These are phyloP conservation scores for Sicyos baderoa DNA, from an alignment of 306 rosid genomes.

Conservation along the genomic window DNA sequence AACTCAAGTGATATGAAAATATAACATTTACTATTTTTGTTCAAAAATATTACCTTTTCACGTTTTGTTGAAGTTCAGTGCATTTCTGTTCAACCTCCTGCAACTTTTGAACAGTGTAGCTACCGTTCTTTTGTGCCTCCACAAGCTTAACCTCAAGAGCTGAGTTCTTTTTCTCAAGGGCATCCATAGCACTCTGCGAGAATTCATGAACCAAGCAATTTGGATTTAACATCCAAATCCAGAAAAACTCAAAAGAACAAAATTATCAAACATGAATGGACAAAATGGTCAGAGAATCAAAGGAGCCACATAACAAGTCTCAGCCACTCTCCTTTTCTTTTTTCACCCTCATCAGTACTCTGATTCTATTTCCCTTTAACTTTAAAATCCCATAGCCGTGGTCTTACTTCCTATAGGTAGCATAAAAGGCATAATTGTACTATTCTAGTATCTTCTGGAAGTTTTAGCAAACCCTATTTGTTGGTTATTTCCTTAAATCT, in stretches of 20 bases:
- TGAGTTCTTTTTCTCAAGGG: slow-evolving; percentile 54
- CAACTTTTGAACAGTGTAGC: slow-evolving; percentile 48
- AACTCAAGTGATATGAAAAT: not conserved
- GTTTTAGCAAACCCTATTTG: no score
- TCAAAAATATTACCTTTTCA: slow-evolving; percentile 45
- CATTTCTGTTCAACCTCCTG: slow-evolving; percentile 60
- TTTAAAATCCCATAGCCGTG: not conserved
- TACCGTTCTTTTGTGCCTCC: slow-evolving; percentile 43
- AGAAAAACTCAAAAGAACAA: not conserved
- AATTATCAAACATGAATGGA: not conserved
- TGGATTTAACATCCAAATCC: not conserved
- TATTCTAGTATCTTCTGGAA: not conserved
- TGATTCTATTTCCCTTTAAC: not conserved
- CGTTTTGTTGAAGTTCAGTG: slow-evolving; percentile 53
- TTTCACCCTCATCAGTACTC: not conserved
- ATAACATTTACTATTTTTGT: not conserved
- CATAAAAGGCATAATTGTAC: not conserved
- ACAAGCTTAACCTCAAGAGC: slow-evolving; percentile 47
- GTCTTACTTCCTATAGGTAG: not conserved
- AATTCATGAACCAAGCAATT: slow-evolving; percentile 18
- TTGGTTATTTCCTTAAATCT: no score
- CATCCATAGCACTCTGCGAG: slow-evolving; percentile 56
- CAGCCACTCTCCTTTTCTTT: not conserved
- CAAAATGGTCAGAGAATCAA: not conserved
- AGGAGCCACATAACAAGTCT: slow-evolving; percentile 1